phyloP scores from a whole-genome alignment of 176 grass and related monocot genomes.

The Phyllostachys edulis region DNA sequence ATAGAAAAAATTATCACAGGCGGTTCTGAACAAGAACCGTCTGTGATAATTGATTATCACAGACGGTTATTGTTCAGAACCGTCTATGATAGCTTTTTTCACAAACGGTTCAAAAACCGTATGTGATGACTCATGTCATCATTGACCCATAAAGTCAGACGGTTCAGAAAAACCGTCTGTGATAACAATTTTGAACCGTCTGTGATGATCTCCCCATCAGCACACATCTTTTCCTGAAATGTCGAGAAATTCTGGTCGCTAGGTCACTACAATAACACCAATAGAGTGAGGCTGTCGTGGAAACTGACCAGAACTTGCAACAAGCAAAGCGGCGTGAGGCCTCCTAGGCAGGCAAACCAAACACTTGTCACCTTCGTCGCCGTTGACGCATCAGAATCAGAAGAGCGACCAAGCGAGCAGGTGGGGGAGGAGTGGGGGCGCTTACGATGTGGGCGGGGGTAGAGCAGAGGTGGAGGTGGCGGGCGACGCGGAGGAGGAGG shows the following conservation, averaged over 20 bases:
- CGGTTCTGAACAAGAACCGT: too few relatives aligned
- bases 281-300: background rate
- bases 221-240: constrained; percentile 68
- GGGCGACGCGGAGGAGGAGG: constrained; percentile 53
- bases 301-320: constrained; percentile 61
- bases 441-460: constrained; percentile 43
- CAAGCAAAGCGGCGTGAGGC: constrained; percentile 62
- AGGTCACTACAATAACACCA: background rate
- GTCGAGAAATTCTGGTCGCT: background rate
- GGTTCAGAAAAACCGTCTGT: too few relatives aligned
- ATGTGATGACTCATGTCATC: too few relatives aligned
- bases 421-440: background rate
- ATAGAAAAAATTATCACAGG: too few relatives aligned
- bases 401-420: background rate
- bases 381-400: constrained; percentile 24
- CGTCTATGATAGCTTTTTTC: too few relatives aligned
- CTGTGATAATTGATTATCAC: too few relatives aligned
- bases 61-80: too few relatives aligned
- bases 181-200: too few relatives aligned
- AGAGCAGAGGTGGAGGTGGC: constrained; percentile 47
- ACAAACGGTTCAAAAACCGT: too few relatives aligned
- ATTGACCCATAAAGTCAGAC: too few relatives aligned
- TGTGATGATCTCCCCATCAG: constrained; percentile 52
- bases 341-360: constrained; percentile 55
- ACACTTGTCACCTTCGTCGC: constrained; percentile 43